Conservation (phyloP, 176 grass and related monocot genomes). For the Rhynchospora breviuscula region DNA sequence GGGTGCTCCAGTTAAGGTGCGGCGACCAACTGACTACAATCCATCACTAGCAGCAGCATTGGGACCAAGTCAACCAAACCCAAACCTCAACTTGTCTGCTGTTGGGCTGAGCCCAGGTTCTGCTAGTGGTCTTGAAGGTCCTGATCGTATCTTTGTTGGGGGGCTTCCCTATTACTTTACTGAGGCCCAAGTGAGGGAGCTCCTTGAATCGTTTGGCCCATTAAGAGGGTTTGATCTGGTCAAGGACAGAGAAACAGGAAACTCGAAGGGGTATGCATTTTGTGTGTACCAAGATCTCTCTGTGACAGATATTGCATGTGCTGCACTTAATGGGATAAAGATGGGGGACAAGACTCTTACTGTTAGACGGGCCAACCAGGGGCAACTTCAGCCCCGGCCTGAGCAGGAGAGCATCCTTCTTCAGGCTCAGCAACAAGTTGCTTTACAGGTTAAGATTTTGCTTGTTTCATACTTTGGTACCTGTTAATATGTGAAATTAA, state of each 20-base stretch:
- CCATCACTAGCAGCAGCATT: conserved; percentile 93
- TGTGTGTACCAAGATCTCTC: conserved; percentile 91
- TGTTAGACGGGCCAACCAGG: conserved; percentile 91
- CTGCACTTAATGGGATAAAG: conserved; percentile 96
- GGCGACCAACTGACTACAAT: conserved; percentile 92
- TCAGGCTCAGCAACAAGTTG: conserved; percentile 85
- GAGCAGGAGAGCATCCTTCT: conserved; percentile 84
- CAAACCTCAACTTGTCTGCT: conserved; percentile 88
- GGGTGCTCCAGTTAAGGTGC: conserved; percentile 88
- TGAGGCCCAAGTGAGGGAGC: conserved; percentile 86
- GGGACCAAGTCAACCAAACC: conserved; percentile 86
- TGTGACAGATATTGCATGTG: conserved; percentile 93
- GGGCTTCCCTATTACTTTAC: conserved; percentile 98
- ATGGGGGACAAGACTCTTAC: conserved; percentile 99
- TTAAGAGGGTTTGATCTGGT: conserved; percentile 96
- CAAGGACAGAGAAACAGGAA: conserved; percentile 94
- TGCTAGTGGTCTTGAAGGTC: conserved; percentile 89
- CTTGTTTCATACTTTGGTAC: neutral
- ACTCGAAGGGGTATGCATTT: conserved; percentile 96
- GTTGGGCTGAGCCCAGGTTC: conserved; percentile 87
- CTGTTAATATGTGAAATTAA: neutral
- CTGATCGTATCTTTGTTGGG: conserved; percentile 91
- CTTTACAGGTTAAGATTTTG: conserved; percentile 59
- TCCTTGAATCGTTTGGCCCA: conserved; percentile 90
- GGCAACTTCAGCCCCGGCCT: conserved; percentile 68